Percentiles rank a stretch among this genome's conserved stretches.
Evolutionary conservation across 2,329 filamentous ascomycete genomes (phyloP).

Genomic region (Claviceps maximensis): DNA sequence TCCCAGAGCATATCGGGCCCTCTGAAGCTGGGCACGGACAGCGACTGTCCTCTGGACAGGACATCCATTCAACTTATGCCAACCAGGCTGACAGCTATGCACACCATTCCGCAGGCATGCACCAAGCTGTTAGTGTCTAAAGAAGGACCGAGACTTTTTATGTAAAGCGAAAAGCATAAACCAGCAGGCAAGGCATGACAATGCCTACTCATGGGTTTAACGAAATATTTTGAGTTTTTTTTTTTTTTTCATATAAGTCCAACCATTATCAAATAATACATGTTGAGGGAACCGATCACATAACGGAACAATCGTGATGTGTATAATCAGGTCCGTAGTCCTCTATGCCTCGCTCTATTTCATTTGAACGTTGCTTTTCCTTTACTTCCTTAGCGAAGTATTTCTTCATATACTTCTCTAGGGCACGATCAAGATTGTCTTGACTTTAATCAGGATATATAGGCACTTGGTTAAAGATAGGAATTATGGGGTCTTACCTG

Average conservation of each 20-base stretch:
- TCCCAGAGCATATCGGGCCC: background rate
- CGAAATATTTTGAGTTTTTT: background rate
- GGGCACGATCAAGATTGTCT: slow-evolving; percentile 57
- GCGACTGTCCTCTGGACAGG: background rate
- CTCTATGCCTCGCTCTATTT: slow-evolving; percentile 61
- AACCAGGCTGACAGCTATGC: background rate
- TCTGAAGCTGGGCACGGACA: background rate
- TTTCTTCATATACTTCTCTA: slow-evolving; percentile 56
- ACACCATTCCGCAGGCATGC: background rate
- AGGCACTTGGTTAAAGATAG: background rate
- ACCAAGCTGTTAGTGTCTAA: background rate
- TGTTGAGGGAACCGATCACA: slow-evolving; percentile 28
- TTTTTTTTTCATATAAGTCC: background rate
- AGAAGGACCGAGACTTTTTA: background rate
- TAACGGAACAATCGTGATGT: slow-evolving; percentile 43
- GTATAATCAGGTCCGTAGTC: slow-evolving; percentile 55
- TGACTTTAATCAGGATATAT: slow-evolving; percentile 14
- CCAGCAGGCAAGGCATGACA: background rate
- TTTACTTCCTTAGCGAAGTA: slow-evolving; percentile 64
- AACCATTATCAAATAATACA: background rate
- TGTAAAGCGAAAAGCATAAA: background rate
- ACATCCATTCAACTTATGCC: background rate
- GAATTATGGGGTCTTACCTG: slow-evolving; percentile 30
- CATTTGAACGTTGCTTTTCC: slow-evolving; percentile 57
- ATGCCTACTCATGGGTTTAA: background rate